These are phyloP conservation scores for Closterium sp. DNA, from an alignment of 139 green algal species.

Conservation along the genomic window DNA sequence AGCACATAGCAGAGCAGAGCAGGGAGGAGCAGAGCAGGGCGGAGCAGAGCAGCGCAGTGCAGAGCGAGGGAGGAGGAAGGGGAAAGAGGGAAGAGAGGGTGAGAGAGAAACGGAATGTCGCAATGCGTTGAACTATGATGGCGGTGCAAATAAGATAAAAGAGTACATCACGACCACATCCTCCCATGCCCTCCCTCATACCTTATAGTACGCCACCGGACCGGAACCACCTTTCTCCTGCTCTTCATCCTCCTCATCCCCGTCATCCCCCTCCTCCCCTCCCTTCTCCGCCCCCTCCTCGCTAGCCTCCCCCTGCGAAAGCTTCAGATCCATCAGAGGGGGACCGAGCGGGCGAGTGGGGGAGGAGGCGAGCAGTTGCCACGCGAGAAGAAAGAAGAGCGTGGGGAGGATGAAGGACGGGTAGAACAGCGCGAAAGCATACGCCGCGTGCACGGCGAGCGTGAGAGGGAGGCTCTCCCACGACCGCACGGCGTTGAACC, in stretches of 20 bases:
- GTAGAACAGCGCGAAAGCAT: slow-evolving; percentile 2
- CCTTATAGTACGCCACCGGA: slow-evolving; percentile 29
- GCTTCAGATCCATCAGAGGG: slow-evolving; percentile 20
- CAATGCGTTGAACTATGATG: background rate
- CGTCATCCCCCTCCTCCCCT: background rate
- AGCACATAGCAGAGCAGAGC: too few relatives aligned
- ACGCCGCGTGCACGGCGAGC: background rate
- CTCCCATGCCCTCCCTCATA: background rate
- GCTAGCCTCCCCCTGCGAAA: slow-evolving; percentile 16
- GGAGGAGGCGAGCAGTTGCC: background rate
- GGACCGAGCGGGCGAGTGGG: background rate
- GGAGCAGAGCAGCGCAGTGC: background rate
- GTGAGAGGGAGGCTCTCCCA: slow-evolving; percentile 15
- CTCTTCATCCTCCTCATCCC: slow-evolving; percentile 15
- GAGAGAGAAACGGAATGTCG: background rate
- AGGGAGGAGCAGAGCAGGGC: background rate
- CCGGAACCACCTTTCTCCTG: background rate
- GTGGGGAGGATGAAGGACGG: slow-evolving; percentile 8
- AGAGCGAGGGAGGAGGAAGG: background rate
- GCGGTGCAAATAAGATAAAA: background rate
- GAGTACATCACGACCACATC: background rate
- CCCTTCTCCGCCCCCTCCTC: background rate
- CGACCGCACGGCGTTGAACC: background rate
- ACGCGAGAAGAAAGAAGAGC: background rate
- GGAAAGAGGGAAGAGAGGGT: background rate